These are phyloP conservation scores for Pseudopyricularia javanii DNA, from an alignment of 2,329 filamentous ascomycete genomes.

Conservation along the genomic window DNA sequence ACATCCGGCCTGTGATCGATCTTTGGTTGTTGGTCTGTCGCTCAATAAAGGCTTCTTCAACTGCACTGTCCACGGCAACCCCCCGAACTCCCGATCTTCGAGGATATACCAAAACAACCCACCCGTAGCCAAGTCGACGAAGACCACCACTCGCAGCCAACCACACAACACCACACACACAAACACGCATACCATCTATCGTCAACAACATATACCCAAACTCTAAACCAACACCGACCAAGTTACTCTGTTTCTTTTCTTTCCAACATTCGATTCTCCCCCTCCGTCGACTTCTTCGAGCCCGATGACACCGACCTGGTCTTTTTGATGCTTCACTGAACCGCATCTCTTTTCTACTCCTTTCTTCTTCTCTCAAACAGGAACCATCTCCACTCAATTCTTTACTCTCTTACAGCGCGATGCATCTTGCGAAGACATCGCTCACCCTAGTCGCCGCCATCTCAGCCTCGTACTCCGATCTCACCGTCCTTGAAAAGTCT, in stretches of 20 bases:
- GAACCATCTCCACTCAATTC: conserved; percentile 4
- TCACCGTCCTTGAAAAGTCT: conserved; percentile 41
- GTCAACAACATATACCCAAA: background rate
- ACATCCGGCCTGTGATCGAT: background rate
- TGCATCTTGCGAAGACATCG: conserved; percentile 42
- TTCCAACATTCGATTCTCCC: background rate
- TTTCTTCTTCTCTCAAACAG: conserved; percentile 1
- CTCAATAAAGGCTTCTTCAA: background rate
- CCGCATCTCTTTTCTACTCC: conserved; percentile 4
- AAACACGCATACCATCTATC: no score
- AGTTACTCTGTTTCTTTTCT: background rate
- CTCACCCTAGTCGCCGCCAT: conserved; percentile 46
- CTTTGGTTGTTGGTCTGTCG: background rate
- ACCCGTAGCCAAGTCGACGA: no score
- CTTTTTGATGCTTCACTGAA: conserved; percentile 1
- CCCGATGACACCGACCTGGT: background rate
- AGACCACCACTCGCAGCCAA: background rate
- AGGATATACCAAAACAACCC: no score
- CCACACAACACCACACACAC: background rate
- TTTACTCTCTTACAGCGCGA: conserved; percentile 24
- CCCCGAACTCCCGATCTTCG: no score
- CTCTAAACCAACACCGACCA: background rate
- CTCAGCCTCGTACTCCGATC: conserved; percentile 48
- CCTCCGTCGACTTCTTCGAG: background rate
- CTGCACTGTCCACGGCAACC: background rate